Percentiles rank a stretch among this genome's conserved stretches.
Evolutionary conservation across 441 rosid genomes (phyloP).

Genomic region (Erodium moschatum): DNA sequence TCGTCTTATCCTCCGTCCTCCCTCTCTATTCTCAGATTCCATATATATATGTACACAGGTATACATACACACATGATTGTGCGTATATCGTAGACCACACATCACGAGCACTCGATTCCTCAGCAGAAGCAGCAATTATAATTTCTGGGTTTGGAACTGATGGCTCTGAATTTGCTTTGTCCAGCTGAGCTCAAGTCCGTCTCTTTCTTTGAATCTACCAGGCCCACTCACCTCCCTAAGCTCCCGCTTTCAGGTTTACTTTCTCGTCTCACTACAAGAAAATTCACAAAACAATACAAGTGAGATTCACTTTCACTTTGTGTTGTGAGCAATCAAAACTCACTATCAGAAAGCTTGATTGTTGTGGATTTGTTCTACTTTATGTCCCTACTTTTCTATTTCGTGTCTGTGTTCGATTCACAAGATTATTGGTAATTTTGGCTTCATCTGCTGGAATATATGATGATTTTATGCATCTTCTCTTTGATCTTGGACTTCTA

Average conservation of each 20-base stretch:
- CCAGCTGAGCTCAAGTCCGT: slow-evolving; percentile 6
- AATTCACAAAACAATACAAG: not conserved
- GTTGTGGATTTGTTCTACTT: not conserved
- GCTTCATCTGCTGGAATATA: not conserved
- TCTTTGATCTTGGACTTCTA: not conserved
- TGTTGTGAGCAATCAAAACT: not conserved
- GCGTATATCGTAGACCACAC: not conserved
- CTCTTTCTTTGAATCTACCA: not conserved
- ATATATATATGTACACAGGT: too few relatives aligned
- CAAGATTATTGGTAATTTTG: not conserved
- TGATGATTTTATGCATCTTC: not conserved
- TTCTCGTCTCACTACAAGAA: not conserved
- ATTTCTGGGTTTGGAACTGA: not conserved
- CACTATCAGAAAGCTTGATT: not conserved
- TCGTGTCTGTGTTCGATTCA: not conserved
- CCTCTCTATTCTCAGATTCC: not conserved
- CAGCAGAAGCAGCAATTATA: not conserved
- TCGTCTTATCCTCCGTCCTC: not conserved
- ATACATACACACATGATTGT: not conserved
- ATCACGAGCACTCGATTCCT: not conserved
- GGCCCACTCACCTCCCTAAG: not conserved
- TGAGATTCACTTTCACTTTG: not conserved
- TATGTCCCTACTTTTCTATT: too few relatives aligned
- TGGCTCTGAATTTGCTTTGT: slow-evolving; percentile 2
- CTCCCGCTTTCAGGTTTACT: not conserved